Base-by-base conservation (phyloP, 1,139 yeast genomes). In the Nadsonia commutata region DNA sequence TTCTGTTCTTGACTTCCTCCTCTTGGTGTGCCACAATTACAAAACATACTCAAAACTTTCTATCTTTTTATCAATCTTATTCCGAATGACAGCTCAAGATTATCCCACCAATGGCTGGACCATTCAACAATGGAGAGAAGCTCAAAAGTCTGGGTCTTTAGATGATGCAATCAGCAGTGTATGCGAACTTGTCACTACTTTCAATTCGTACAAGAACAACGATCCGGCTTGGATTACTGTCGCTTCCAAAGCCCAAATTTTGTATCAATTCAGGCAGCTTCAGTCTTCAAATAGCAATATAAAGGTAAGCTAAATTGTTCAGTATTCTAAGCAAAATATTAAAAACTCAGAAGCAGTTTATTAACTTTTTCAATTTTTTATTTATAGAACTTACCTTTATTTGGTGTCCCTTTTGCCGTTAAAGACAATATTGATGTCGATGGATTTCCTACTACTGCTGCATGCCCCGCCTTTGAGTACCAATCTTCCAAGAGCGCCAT, bases 221-320 rank as follows among this genome's bases (percentile, higher is more conserved):
- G 94, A 85, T 56, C 82, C 94, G 2, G 95, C 95, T 2, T 88
- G 96, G 96, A 86, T 88, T 56, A 74, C 94, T 2, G 60, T 85
- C 33, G 80, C 83, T 3, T 57, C 80, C 3, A 61, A 62, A 31
- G 80, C 76, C 13, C 73, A 74, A 52, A 63, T 88, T 43, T 55
- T 61, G 36, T 82, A 78, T 51, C 97, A 88, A 62, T 85, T 95
- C 90, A 71, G 72, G 42, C 74, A 78, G 41, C 65, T 86, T 40
- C 86, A 50, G 41, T 45, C 45, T 11, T 27, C 31, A 45, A 48
- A 38, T 45, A 45, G 20, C 47, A 45, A 36, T 20, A 43, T 39
- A 44, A 49, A 43, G 22, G 53, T 46, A 31, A 39, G 37, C 19
- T 17, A 6, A 18, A 31, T 6, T 21, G 8, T n/a, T 22, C n/a